Evolutionary conservation across 192 early-diverging fungal genomes (phyloP), one percentile per base, ranked within the genome.

Genomic region (Pilobolus umbonatus): DNA sequence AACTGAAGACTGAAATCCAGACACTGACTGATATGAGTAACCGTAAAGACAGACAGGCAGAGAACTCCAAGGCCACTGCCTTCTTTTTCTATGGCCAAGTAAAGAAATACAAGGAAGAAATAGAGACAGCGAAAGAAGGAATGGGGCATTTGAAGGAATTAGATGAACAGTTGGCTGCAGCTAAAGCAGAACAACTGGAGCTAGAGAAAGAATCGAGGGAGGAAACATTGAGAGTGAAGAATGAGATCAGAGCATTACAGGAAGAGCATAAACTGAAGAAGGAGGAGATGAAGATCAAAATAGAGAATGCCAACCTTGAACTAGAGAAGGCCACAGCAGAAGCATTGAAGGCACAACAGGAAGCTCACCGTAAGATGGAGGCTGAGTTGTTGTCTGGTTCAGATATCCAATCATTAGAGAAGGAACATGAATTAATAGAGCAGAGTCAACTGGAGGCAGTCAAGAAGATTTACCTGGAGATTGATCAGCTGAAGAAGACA

Each of bases 11-110:
- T 24, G 71, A 73, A 49, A 64, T 73, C 12, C 71, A 73, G 25
- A 73, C 71, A 0, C 32, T 73, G 7, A 73, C 64, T 3, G 71
- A 73, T 34, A 67, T 73, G 71, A 51, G 50, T 31, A 61, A 73
- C 24, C 65, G 71, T 15, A 73, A 73, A 38, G 71, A 73, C 39
- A 55, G 71, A 11, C 71, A 73, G 15, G 65, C 65, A 6, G 71
- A 73, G n/a, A 67, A 73, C 34, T 55, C 71, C 0, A 73, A 73
- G 46, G 71, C 71, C 15, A 73, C 71, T 5, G 64, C 71, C 3
- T 73, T 73, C 61, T 73, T 73, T 38, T 67, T 73, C 61, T 65
- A 73, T 21, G 65, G 71, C 9, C 71, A 73, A 36, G 53, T 73
- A 6, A 73, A 68, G 49, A 73, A 73, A 19, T 73, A 67, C 32